Percentiles rank a stretch among this genome's conserved stretches.
phyloP scores from a whole-genome alignment of 2,329 filamentous ascomycete genomes.

The Fusarium redolens region DNA sequence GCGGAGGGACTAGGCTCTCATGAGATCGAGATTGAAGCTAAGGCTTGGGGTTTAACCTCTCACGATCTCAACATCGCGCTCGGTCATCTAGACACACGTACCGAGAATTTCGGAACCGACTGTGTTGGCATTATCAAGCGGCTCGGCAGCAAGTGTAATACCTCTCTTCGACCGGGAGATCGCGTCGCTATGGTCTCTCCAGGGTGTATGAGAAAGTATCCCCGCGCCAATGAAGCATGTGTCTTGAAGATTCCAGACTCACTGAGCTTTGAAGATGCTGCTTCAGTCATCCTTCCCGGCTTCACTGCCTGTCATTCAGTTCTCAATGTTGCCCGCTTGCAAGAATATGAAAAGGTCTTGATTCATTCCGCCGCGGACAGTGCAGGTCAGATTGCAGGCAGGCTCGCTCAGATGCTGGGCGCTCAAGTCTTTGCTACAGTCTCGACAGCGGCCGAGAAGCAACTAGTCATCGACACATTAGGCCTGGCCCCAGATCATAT shows the following conservation, averaged over 20 bases:
- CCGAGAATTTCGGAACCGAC: background rate
- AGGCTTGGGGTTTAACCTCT: background rate
- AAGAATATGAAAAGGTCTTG: background rate
- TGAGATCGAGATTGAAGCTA: background rate
- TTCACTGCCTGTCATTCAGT: background rate
- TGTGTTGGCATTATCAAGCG: background rate
- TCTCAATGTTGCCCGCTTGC: background rate
- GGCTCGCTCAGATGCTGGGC: fast-evolving
- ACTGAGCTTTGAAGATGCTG: background rate
- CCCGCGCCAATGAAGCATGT: background rate
- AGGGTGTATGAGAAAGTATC: background rate
- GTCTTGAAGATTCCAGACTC: background rate
- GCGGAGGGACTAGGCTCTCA: fast-evolving
- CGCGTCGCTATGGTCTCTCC: background rate
- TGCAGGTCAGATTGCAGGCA: background rate
- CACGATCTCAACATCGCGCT: background rate
- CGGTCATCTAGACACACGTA: background rate
- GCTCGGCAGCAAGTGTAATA: fast-evolving
- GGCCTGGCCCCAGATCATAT: fast-evolving
- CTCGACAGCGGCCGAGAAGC: background rate
- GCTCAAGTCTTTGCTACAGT: fast-evolving
- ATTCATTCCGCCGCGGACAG: background rate
- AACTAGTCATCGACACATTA: fast-evolving
- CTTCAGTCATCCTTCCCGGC: fast-evolving
- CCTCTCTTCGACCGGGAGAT: background rate